These are phyloP conservation scores for Calonectria naviculata DNA, from an alignment of 2,329 filamentous ascomycete genomes.

Conservation along the genomic window DNA sequence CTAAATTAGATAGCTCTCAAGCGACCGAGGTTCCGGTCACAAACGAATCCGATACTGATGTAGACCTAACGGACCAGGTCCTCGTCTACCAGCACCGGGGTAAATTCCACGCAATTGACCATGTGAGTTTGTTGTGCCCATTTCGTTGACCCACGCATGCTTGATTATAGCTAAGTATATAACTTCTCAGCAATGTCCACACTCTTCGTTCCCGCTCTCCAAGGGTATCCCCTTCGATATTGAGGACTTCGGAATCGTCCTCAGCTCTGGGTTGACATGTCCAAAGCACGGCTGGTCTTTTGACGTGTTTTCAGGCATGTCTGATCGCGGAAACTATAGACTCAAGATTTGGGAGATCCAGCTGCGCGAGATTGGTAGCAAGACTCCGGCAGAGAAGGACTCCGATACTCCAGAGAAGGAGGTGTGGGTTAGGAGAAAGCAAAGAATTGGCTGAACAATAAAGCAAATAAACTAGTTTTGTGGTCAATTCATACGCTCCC, in stretches of 20 bases:
- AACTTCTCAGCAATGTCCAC: constrained; percentile 68
- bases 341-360: constrained; percentile 74
- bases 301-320: constrained; percentile 71
- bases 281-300: constrained; percentile 80
- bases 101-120: constrained; percentile 75
- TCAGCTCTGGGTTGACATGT: constrained; percentile 73
- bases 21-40: constrained; percentile 50
- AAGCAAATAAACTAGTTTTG: no score
- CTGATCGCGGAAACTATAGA: constrained; percentile 71
- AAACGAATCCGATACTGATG: constrained; percentile 46
- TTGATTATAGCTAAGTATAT: neutral
- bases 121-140: constrained; percentile 61
- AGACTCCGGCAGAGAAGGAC: neutral
- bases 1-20: constrained; percentile 50
- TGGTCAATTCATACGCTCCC: no score
- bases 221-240: constrained; percentile 74
- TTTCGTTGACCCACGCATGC: accelerated
- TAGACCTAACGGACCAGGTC: constrained; percentile 67
- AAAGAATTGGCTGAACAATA: constrained; percentile 44
- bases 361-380: constrained; percentile 48
- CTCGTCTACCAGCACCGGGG: constrained; percentile 73
- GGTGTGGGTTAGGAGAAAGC: constrained; percentile 58
- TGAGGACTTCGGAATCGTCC: constrained; percentile 75
- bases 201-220: constrained; percentile 74
- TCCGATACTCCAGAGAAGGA: constrained; percentile 39